Base-by-base conservation (phyloP, 768 basidiomycete genomes). In the Naganishia vaughanmartiniae region DNA sequence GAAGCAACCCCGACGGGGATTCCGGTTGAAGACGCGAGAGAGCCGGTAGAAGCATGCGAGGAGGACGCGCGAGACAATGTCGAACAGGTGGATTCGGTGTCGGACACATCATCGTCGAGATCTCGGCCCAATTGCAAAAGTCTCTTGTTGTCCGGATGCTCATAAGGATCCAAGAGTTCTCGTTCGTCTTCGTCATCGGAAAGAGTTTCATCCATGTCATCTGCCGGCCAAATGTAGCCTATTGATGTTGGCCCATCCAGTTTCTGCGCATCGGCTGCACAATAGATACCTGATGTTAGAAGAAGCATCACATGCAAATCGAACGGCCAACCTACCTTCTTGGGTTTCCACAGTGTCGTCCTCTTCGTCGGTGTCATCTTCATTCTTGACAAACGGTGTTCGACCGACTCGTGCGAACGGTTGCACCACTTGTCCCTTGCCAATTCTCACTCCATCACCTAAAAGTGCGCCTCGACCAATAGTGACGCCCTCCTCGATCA, bases 401-500 rank as follows among this genome's bases (percentile, higher is more conserved):
- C 73, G 72, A n/a, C 89, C 89, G 70, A 97, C 82, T 65, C 90
- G 84, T 73, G 89, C 87, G 77, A 92, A 95, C 19, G 87, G 86
- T 55, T 83, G 82, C 58, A 96, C 76, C 54, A 76, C 82, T 11
- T 89, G 90, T 45, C 86, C 83, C n/a, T 89, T 88, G 0, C 93
- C 94, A 19, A 98, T 79, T 36, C 85, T 83, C 0, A 94, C 93
- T 21, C 86, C 89, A 73, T 93, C 90, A 0, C 88, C 92, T 34
- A 98, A 84, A 73, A 99, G 79, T 73, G 88, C 90, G 0, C 96
- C 95, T 39, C 83, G 84, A 14, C 86, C 86, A n/a, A 99, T 83
- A 6, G 78, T 82, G 67, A 87, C 87, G 54, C 85, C 85, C 70
- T 90, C 88, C 70, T 86, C 87, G 65, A 99, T 85, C 36, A 81